A percentile compares a stretch with the other conserved stretches of the same genome.
These are phyloP conservation scores for Fusarium sp. DNA, from an alignment of 2,329 filamentous ascomycete species.

Conservation along the genomic window DNA sequence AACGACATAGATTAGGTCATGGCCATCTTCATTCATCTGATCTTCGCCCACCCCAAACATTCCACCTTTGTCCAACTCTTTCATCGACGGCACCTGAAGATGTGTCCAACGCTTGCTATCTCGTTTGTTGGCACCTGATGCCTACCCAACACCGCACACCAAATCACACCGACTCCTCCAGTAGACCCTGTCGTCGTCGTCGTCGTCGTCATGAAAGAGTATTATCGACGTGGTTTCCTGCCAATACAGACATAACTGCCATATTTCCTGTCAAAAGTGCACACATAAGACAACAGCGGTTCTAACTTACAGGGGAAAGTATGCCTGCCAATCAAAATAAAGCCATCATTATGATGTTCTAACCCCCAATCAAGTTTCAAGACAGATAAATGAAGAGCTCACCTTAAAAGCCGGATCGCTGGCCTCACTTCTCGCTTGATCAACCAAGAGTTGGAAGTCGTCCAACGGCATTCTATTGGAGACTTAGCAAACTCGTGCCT, in stretches of 20 bases:
- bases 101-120: neutral
- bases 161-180: neutral
- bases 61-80: neutral
- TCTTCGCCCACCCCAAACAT: neutral
- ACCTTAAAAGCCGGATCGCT: conserved; percentile 66
- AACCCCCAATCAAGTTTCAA: neutral
- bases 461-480: conserved; percentile 61
- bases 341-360: conserved; percentile 9
- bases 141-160: neutral
- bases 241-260: conserved; percentile 70
- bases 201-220: neutral
- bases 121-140: neutral
- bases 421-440: conserved; percentile 64
- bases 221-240: conserved; percentile 57
- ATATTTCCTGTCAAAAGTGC: conserved; percentile 19
- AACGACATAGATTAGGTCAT: conserved; percentile 20
- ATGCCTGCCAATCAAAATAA: conserved; percentile 55
- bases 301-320: conserved; percentile 66
- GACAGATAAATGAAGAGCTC: conserved; percentile 19
- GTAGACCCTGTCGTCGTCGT: neutral
- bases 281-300: neutral
- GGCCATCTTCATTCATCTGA: neutral
- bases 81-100: neutral
- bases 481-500: conserved; percentile 5
- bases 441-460: conserved; percentile 66